Percentiles rank a stretch among this genome's conserved stretches.
phyloP scores from a whole-genome alignment of 2,329 filamentous ascomycete species.

The Plenodomus biglobosus region DNA sequence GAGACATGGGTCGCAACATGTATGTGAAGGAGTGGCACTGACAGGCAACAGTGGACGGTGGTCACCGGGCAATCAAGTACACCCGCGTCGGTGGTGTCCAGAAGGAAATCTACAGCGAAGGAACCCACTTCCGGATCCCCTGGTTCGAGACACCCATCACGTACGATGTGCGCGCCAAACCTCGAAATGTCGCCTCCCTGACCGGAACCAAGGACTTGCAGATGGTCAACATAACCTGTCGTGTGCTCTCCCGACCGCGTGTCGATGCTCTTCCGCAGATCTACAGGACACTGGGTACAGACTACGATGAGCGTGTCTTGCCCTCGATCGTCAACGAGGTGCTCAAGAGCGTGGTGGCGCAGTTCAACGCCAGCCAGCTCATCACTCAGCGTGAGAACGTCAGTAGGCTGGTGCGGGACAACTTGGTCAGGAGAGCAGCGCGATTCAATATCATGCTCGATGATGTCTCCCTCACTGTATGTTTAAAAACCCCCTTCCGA shows the following conservation, averaged over 20 bases:
- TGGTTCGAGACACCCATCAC: constrained; percentile 97
- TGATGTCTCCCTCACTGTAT: constrained; percentile 92
- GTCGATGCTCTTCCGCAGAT: constrained; percentile 91
- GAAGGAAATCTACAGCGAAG: constrained; percentile 96
- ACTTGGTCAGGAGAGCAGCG: constrained; percentile 84
- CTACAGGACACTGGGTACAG: constrained; percentile 89
- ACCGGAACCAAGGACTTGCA: constrained; percentile 99
- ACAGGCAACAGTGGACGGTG: constrained; percentile 75
- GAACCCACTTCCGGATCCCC: constrained; percentile 92
- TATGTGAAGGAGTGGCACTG: constrained; percentile 13
- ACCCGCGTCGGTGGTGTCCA: constrained; percentile 87
- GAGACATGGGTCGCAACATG: neutral
- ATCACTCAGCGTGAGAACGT: constrained; percentile 99
- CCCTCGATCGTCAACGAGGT: constrained; percentile 99
- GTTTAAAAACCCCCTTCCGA: constrained; percentile 37
- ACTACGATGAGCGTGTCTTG: constrained; percentile 97
- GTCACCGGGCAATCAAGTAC: constrained; percentile 98
- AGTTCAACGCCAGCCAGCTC: constrained; percentile 97
- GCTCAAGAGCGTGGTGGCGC: constrained; percentile 95
- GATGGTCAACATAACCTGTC: constrained; percentile 99
- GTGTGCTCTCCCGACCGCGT: constrained; percentile 90
- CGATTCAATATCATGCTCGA: constrained; percentile 97
- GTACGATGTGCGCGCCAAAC: constrained; percentile 97
- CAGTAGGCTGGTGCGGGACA: constrained; percentile 85
- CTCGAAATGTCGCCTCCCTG: constrained; percentile 92